Percentiles rank a stretch among this genome's conserved stretches.
Evolutionary conservation across 202 grass and related monocot species (phyloP).

Genomic region (Musa balbisiana): DNA sequence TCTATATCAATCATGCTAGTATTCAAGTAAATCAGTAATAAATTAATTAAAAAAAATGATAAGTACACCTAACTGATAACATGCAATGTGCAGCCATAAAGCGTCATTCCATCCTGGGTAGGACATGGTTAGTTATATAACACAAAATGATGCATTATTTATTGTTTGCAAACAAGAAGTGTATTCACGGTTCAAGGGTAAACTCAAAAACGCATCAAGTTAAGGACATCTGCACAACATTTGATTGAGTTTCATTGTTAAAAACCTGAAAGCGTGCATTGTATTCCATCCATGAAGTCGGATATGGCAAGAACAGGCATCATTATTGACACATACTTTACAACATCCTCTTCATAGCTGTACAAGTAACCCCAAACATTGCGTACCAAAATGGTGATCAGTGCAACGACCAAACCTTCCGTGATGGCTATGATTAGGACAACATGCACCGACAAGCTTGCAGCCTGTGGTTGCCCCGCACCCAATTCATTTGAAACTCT

Average conservation of each 20-base stretch:
- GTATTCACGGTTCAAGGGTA: not conserved
- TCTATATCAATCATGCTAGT: no score
- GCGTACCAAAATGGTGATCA: conserved; percentile 48
- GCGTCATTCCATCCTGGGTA: not conserved
- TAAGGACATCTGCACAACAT: not conserved
- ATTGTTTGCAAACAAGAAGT: not conserved
- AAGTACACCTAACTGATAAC: no score
- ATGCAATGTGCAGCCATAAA: no score
- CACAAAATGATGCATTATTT: not conserved
- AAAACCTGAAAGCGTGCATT: conserved; percentile 90
- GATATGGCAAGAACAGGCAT: conserved; percentile 86
- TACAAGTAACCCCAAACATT: conserved; percentile 79
- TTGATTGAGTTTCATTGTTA: conserved; percentile 1
- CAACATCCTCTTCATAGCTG: conserved; percentile 56
- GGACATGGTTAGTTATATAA: not conserved
- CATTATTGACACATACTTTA: conserved; percentile 70
- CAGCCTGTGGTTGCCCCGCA: conserved; percentile 44
- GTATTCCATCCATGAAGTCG: conserved; percentile 91
- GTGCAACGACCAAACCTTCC: conserved; percentile 46
- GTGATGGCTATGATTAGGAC: conserved; percentile 56
- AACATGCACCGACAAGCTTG: conserved; percentile 46
- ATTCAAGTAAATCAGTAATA: no score
- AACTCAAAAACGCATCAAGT: not conserved
- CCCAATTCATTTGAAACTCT: conserved; percentile 96
- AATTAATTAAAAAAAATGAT: no score